Base-by-base conservation (phyloP, 2,329 filamentous ascomycete species). In the Phyllachora maydis region DNA sequence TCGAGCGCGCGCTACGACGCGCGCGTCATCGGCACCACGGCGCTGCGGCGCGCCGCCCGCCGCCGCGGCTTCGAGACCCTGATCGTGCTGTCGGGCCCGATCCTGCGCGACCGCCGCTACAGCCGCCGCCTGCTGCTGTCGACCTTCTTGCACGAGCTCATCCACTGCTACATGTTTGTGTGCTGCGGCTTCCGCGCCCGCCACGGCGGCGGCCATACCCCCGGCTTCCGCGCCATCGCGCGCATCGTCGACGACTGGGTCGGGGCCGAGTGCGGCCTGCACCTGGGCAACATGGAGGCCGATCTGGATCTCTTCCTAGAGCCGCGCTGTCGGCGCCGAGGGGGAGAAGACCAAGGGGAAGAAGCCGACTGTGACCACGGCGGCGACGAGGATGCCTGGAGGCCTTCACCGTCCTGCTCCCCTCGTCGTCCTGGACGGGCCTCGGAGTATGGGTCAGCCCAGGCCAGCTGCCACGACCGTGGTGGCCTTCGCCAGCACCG, bases 81-180 rank as follows among this genome's bases (percentile, higher is more conserved):
- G 14, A 67, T 74, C 23, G 56, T 68, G 4, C 46, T 73, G 8
- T 71, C 65, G 4, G 52, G 54, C 2, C 58, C 63, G 1, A 65
- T 72, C 9, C 50, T 72, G n/a, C 49, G 47, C 18, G 52, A 61
- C 31, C 50, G 43, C 9, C 52, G 48, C 23, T 73, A 66, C 40
- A 67, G 65, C 37, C 47, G 66, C 4, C 52, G 64, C 5, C 49
- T 73, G 10, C 52, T 73, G 26, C 67, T 73, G 23, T 65, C 62
- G 5, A 68, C 67, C 0, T 71, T 74, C 31, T 36, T 74, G 22
- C 68, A 73, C 36, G 68, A 74, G 42, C 56, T 72, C 33, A 66
- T 73, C 22, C 67, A 73, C 43, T 66, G 65, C 41, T 73, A 69
- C 36, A 47, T 73, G 10, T 73, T 73, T 32, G 57, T 73, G 27